A percentile compares a stretch with the other conserved stretches of the same genome.
Evolutionary conservation across 768 basidiomycete genomes (phyloP).

Genomic region (Galerina sulciceps): DNA sequence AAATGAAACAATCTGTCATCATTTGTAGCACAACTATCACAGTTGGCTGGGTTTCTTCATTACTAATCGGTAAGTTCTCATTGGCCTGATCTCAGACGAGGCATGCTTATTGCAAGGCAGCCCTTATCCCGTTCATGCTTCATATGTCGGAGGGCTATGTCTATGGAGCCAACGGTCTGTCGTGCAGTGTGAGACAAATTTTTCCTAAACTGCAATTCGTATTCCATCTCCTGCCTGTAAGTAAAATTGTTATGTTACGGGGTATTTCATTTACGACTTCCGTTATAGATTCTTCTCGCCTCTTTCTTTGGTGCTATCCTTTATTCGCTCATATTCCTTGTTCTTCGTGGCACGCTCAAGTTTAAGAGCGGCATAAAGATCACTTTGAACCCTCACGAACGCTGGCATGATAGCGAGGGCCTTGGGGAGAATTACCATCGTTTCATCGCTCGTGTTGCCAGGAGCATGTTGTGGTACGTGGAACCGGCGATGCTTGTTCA

Average conservation of each 20-base stretch:
- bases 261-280: not conserved
- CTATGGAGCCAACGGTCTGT: constrained; percentile 56
- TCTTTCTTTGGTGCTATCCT: constrained; percentile 57
- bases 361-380: constrained; percentile 56
- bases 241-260: constrained; percentile 13
- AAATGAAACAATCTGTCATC: constrained; percentile 52
- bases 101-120: constrained; percentile 16
- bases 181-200: constrained; percentile 53
- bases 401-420: constrained; percentile 41
- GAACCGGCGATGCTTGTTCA: not conserved
- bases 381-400: constrained; percentile 48
- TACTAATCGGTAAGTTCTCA: constrained; percentile 50
- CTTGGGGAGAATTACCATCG: constrained; percentile 54
- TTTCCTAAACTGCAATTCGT: constrained; percentile 49
- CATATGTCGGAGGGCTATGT: constrained; percentile 30
- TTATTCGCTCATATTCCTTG: constrained; percentile 65
- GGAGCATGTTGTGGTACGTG: constrained; percentile 73
- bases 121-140: constrained; percentile 40
- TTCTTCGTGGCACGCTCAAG: constrained; percentile 59
- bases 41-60: constrained; percentile 59
- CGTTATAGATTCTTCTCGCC: constrained; percentile 57
- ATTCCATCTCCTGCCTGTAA: constrained; percentile 67
- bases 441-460: constrained; percentile 64
- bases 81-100: not conserved
- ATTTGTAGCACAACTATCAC: constrained; percentile 44